A percentile compares a stretch with the other conserved stretches of the same genome.
These are phyloP conservation scores for Magnusiomyces suaveolens DNA, from an alignment of 1,139 yeast species.

Conservation along the genomic window DNA sequence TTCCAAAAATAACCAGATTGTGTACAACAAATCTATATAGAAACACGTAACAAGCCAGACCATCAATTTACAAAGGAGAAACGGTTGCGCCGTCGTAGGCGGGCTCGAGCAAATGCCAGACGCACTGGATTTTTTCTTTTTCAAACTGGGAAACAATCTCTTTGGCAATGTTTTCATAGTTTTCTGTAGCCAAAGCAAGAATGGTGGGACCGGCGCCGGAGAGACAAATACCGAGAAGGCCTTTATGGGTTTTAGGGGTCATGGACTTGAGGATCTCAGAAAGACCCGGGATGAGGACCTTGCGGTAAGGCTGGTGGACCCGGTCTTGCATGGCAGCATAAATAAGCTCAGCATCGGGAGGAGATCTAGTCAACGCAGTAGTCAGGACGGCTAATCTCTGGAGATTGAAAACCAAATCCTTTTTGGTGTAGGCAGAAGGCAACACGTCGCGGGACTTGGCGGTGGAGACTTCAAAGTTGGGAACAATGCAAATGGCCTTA, in stretches of 20 bases:
- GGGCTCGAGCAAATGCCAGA: constrained; percentile 74
- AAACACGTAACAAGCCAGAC: no score
- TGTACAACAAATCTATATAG: no score
- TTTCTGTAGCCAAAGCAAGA: constrained; percentile 80
- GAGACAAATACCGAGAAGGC: constrained; percentile 84
- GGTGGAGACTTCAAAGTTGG: constrained; percentile 88
- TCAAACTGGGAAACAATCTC: constrained; percentile 63
- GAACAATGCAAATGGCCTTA: constrained; percentile 83
- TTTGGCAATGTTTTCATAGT: constrained; percentile 73
- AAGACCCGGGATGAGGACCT: constrained; percentile 83
- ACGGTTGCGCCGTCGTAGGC: constrained; percentile 73
- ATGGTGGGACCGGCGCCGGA: constrained; percentile 99
- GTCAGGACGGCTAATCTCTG: constrained; percentile 67
- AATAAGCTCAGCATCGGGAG: constrained; percentile 73
- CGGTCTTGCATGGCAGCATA: constrained; percentile 95
- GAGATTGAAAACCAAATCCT: constrained; percentile 80
- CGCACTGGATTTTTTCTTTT: constrained; percentile 57
- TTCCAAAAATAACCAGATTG: no score
- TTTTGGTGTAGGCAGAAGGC: constrained; percentile 68
- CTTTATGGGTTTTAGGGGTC: constrained; percentile 73
- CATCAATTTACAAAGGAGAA: constrained; percentile 8
- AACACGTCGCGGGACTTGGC: constrained; percentile 84
- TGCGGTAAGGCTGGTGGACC: constrained; percentile 91
- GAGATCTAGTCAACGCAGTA: constrained; percentile 72
- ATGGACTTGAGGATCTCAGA: constrained; percentile 69